phyloP scores from a whole-genome alignment of 1,139 yeast genomes.

The Suhomyces ambrosiae region DNA sequence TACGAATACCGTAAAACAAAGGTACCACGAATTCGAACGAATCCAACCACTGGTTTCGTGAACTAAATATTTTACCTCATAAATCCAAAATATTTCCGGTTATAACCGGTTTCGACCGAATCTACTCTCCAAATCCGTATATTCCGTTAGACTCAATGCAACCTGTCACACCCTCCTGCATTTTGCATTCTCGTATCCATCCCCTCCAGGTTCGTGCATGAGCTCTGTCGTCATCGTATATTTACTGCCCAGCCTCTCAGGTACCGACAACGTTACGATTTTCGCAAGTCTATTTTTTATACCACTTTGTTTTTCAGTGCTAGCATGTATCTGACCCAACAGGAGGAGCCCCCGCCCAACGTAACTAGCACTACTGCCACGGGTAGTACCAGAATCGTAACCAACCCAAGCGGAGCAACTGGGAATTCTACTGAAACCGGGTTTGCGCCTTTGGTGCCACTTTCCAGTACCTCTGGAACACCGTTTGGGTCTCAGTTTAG shows the following conservation, averaged over 20 bases:
- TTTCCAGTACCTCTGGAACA: constrained; percentile 2
- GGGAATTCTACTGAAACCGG: neutral
- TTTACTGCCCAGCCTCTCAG: constrained; percentile 14
- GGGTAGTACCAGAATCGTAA: neutral
- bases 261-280: constrained; percentile 9
- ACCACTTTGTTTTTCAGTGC: constrained; percentile 4
- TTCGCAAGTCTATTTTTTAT: constrained; percentile 9
- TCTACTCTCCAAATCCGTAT: too few species aligned
- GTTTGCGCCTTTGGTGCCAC: constrained; percentile 8
- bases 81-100: too few species aligned
- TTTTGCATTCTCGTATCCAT: neutral
- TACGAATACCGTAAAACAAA: constrained; percentile 13
- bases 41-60: too few species aligned
- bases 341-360: constrained; percentile 12
- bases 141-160: neutral
- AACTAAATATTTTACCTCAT: too few species aligned
- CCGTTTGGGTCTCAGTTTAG: too few species aligned
- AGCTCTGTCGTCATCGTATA: constrained; percentile 13
- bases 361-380: neutral
- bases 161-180: neutral
- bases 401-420: too few species aligned
- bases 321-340: constrained; percentile 9
- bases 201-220: constrained; percentile 9
- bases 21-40: too few species aligned
- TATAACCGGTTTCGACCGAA: too few species aligned